Percentiles rank a stretch among this genome's conserved stretches.
These are phyloP conservation scores for Hypoxylon sp. DNA, from an alignment of 2,329 filamentous ascomycete species.

Conservation along the genomic window DNA sequence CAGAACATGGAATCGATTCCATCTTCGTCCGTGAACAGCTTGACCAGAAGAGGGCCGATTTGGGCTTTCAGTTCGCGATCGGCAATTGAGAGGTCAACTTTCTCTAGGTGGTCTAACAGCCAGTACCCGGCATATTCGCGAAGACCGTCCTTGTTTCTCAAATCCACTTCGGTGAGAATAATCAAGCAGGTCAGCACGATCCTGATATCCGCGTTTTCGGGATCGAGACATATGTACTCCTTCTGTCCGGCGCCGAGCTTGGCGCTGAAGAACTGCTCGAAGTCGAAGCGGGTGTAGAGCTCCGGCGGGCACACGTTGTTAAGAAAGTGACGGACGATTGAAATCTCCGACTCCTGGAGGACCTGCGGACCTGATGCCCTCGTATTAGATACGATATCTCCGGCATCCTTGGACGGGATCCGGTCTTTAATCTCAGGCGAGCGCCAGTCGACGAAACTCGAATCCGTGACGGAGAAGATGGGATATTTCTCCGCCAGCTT, in stretches of 20 bases:
- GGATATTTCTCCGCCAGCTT: constrained; percentile 44
- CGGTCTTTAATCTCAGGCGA: constrained; percentile 41
- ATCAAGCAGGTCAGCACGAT: constrained; percentile 41
- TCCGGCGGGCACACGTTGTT: constrained; percentile 45
- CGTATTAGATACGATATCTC: constrained; percentile 3
- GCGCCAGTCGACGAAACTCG: constrained; percentile 42
- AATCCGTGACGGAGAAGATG: constrained; percentile 42
- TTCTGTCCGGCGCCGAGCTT: constrained; percentile 43
- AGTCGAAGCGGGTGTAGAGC: constrained; percentile 46
- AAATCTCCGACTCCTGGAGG: constrained; percentile 44
- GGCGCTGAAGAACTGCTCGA: constrained; percentile 46
- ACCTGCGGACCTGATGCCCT: constrained; percentile 29
- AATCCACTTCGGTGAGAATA: constrained; percentile 40
- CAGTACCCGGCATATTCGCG: constrained; percentile 42
- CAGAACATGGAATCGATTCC: constrained; percentile 46
- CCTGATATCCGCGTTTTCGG: constrained; percentile 45
- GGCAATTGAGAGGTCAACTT: constrained; percentile 41
- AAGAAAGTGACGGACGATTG: constrained; percentile 46
- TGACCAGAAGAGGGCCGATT: constrained; percentile 42
- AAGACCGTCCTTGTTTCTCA: constrained; percentile 32
- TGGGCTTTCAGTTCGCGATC: constrained; percentile 42
- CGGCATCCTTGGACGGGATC: constrained; percentile 35
- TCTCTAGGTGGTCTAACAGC: constrained; percentile 41
- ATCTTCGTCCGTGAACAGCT: constrained; percentile 41
- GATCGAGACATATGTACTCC: constrained; percentile 46